phyloP scores from a whole-genome alignment of 352 stramenopile species.

The Hyaloperonospora arabidopsidis region DNA sequence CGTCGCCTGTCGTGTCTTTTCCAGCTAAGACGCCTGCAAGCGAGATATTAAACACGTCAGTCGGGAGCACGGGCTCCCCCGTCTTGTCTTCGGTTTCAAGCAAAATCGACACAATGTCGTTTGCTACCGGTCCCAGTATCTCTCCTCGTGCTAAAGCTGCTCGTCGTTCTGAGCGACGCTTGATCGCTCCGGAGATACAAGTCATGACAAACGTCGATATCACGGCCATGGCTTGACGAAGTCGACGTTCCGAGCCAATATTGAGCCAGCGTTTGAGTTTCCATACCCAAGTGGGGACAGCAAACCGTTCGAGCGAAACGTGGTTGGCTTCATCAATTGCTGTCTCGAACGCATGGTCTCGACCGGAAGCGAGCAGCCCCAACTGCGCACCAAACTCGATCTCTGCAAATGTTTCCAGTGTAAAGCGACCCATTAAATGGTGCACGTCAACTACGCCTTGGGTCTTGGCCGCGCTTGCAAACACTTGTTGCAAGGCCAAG shows the following conservation, averaged over 20 bases:
- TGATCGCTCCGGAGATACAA: slow-evolving; percentile 20
- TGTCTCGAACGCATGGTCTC: slow-evolving; percentile 31
- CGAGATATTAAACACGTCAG: slow-evolving; percentile 53
- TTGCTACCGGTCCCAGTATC: slow-evolving; percentile 12
- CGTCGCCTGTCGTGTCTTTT: slow-evolving; percentile 48
- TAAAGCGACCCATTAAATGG: slow-evolving; percentile 33
- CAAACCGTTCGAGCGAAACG: slow-evolving; percentile 23
- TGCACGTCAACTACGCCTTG: slow-evolving; percentile 20
- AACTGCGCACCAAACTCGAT: slow-evolving; percentile 39
- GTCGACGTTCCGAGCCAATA: slow-evolving; percentile 23
- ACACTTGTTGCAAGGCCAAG: slow-evolving; percentile 19
- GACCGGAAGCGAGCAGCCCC: slow-evolving; percentile 21
- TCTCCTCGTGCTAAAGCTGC: slow-evolving; percentile 17
- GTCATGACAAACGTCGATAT: slow-evolving; percentile 29
- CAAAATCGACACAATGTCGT: slow-evolving; percentile 36
- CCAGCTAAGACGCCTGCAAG: slow-evolving; percentile 58
- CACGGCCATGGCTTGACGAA: slow-evolving; percentile 17
- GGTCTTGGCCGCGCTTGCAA: slow-evolving; percentile 9
- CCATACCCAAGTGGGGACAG: slow-evolving; percentile 32
- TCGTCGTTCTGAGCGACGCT: slow-evolving; percentile 13
- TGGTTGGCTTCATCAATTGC: slow-evolving; percentile 32
- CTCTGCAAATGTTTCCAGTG: slow-evolving; percentile 39
- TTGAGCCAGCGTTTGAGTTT: slow-evolving; percentile 43
- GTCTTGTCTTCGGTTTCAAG: slow-evolving; percentile 25
- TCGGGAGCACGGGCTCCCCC: slow-evolving; percentile 17